A percentile compares a stretch with the other conserved stretches of the same genome.
phyloP scores from a whole-genome alignment of 2,329 filamentous ascomycete genomes.

The Calonectria pseudoreteaudii region DNA sequence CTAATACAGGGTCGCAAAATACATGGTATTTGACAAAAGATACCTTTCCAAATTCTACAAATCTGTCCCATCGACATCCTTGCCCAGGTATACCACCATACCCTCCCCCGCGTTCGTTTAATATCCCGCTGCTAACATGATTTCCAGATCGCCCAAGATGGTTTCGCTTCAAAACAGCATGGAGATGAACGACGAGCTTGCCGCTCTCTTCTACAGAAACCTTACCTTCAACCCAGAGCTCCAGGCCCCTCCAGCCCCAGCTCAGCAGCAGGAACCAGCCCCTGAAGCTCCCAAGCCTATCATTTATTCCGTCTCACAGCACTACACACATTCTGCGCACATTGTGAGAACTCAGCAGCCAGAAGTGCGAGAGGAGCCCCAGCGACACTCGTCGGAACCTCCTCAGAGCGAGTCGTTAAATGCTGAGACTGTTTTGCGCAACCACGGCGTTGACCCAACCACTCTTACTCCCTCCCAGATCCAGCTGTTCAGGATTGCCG shows the following conservation, averaged over 20 bases:
- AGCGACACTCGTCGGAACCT: constrained; percentile 63
- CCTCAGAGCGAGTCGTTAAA: constrained; percentile 61
- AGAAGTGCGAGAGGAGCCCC: constrained; percentile 48
- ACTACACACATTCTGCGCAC: constrained; percentile 87
- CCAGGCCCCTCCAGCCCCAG: constrained; percentile 27
- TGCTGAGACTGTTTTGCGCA: constrained; percentile 69
- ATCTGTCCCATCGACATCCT: neutral
- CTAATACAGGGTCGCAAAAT: neutral
- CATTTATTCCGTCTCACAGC: constrained; percentile 80
- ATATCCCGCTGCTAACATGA: constrained; percentile 27
- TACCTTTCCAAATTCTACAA: neutral
- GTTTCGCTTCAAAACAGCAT: constrained; percentile 58
- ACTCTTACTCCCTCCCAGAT: constrained; percentile 80
- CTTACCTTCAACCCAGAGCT: constrained; percentile 70
- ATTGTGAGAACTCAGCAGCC: constrained; percentile 49
- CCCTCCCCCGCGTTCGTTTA: constrained; percentile 10
- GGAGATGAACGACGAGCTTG: constrained; percentile 84
- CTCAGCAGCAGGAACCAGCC: constrained; percentile 44
- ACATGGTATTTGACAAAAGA: constrained; percentile 8
- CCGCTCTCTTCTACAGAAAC: constrained; percentile 81
- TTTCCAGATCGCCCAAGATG: constrained; percentile 45
- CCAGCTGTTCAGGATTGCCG: constrained; percentile 81
- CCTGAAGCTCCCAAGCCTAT: constrained; percentile 59
- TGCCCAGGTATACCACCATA: constrained; percentile 31
- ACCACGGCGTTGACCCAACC: constrained; percentile 77